Conservation (phyloP, 306 rosid genomes). For the Comarum palustre region DNA sequence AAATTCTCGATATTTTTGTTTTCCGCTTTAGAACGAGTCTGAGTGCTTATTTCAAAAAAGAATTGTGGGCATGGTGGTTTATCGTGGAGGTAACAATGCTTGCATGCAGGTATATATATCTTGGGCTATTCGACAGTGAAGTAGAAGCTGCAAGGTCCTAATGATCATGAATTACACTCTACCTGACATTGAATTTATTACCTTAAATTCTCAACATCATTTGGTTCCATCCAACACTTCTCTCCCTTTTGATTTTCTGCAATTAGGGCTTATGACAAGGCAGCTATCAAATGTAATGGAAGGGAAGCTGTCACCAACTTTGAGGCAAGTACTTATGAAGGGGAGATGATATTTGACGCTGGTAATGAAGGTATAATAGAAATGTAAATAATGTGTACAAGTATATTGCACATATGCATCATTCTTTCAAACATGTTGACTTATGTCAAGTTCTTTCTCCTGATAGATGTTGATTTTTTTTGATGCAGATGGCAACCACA, state of each 20-base stretch:
- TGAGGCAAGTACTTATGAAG: constrained; percentile 72
- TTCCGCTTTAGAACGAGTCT: constrained; percentile 28
- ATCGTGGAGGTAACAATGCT: constrained; percentile 84
- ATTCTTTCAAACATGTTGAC: constrained; percentile 11
- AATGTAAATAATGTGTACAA: not conserved
- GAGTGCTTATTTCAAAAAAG: constrained; percentile 62
- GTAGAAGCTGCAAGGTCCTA: constrained; percentile 99
- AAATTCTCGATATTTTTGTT: constrained; percentile 36
- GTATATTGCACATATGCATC: constrained; percentile 8
- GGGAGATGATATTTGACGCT: constrained; percentile 53
- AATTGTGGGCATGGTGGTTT: constrained; percentile 74
- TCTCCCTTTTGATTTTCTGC: constrained; percentile 79
- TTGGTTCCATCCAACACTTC: constrained; percentile 66
- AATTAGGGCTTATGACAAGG: constrained; percentile 99
- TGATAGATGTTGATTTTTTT: constrained; percentile 16
- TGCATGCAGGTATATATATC: constrained; percentile 99
- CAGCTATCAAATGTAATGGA: constrained; percentile 94
- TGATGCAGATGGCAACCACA: constrained; percentile 52
- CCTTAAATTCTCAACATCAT: constrained; percentile 72
- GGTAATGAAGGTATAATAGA: constrained; percentile 50
- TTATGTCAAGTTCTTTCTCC: not conserved
- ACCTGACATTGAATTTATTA: constrained; percentile 64
- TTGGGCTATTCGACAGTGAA: constrained; percentile 99
- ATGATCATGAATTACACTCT: constrained; percentile 83
- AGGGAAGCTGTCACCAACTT: constrained; percentile 98